Evolutionary conservation across 2,329 filamentous ascomycete species (phyloP).

Genomic region (Fusarium staphyleae): DNA sequence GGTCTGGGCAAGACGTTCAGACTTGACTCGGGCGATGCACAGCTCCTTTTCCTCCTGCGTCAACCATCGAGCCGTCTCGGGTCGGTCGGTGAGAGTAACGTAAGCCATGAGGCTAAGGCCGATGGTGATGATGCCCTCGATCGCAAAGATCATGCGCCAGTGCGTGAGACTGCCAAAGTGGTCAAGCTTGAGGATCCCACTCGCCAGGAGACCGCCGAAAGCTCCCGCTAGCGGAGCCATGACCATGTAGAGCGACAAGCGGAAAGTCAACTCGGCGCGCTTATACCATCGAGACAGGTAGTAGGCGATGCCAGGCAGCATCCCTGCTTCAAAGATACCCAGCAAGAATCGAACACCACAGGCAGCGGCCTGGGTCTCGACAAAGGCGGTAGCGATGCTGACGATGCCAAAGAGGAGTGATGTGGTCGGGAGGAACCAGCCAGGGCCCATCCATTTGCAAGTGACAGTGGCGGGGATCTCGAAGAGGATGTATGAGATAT

Average conservation of each 20-base stretch:
- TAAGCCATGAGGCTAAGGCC: constrained; percentile 64
- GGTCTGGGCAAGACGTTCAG: constrained; percentile 64
- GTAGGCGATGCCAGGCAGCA: constrained; percentile 71
- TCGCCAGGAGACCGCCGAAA: constrained; percentile 70
- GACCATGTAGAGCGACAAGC: constrained; percentile 69
- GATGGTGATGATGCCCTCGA: constrained; percentile 69
- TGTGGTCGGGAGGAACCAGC: constrained; percentile 67
- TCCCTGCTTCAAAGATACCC: constrained; percentile 69
- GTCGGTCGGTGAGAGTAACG: constrained; percentile 70
- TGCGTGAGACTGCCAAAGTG: constrained; percentile 60
- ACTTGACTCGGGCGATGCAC: constrained; percentile 66
- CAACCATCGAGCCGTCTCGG: constrained; percentile 70
- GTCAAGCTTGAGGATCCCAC: constrained; percentile 66
- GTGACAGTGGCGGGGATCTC: constrained; percentile 68
- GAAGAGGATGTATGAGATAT: constrained; percentile 70
- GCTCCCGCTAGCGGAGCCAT: constrained; percentile 71
- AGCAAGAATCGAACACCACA: constrained; percentile 67
- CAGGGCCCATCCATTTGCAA: constrained; percentile 70
- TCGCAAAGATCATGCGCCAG: constrained; percentile 76
- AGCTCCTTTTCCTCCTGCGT: constrained; percentile 68
- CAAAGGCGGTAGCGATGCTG: constrained; percentile 68
- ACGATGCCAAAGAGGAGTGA: constrained; percentile 64
- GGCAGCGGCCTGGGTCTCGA: constrained; percentile 55
- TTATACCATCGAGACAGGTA: constrained; percentile 71
- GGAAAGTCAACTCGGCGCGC: constrained; percentile 67